Base-by-base conservation (phyloP, 2,329 filamentous ascomycete genomes). In the Aspergillus glaucus region DNA sequence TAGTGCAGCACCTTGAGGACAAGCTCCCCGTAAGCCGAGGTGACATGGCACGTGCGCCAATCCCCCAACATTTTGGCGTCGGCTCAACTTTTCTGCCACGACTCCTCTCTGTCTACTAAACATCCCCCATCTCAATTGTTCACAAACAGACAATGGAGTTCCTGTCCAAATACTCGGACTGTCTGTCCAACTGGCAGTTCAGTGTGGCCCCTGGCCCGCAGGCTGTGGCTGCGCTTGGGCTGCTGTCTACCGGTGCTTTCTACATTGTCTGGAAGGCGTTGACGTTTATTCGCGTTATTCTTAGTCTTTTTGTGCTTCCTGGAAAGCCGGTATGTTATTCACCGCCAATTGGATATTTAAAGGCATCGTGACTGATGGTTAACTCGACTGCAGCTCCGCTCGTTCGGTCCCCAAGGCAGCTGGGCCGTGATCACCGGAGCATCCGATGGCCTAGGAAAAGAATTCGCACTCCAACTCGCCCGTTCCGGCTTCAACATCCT, bases 341-440 rank as follows among this genome's bases (percentile, higher is more conserved):
- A 19, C 10, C 4, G 10, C 5, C 15, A 10, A 12, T 12, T 30
- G 19, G 10, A 19, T 22, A 1, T 21, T 21, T 14, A 9, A 19
- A 40, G 8, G 9, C 15, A 3, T 22, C 9, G 51, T 42, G 46
- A 50, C 56, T 63, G 30, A 63, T 17, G 26, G 19, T n/a, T 43
- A 14, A 17, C n/a, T 17, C 36, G 3, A 6, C 22, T 45, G 36
- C 48, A 95, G 92, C 84, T 98, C 50, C 85, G 85, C 60, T 89
- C 86, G 58, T 97, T 95, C 73, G 93, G 91, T 58, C 86, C 86
- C 60, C 88, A 89, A 62, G 92, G 92, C 53, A 91, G 86, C 50
- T 98, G 92, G 91, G 93, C 88, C 28, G 82, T 98, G 48, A 80
- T 98, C 37, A 98, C 93, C 22, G 93, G 93, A 55, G 93, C 92